These are phyloP conservation scores for Nadsonia fulvescens DNA, from an alignment of 805 yeast species.

Conservation along the genomic window DNA sequence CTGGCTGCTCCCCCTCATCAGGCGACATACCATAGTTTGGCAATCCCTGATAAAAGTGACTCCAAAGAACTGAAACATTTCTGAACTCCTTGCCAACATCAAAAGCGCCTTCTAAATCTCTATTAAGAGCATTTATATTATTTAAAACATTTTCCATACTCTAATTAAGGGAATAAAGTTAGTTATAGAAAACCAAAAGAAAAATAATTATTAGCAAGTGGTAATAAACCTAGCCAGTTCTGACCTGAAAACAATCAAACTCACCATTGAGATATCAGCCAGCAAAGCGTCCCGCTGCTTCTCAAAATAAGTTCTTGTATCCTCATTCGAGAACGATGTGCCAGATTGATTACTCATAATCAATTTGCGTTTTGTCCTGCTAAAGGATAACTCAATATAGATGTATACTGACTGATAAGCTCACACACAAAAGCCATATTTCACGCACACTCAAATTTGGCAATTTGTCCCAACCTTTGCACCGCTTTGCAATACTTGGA, in stretches of 20 bases:
- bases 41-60: slow-evolving; percentile 34
- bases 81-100: slow-evolving; percentile 67
- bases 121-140: slow-evolving; percentile 45
- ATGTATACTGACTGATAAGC: too few species aligned
- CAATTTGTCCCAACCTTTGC: too few species aligned
- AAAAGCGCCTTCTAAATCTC: slow-evolving; percentile 46
- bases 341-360: too few species aligned
- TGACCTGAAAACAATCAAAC: slow-evolving; percentile 4
- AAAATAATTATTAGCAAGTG: too few species aligned
- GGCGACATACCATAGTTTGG: too few species aligned
- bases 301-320: slow-evolving; percentile 27
- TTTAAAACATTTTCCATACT: slow-evolving; percentile 45
- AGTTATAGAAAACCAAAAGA: slow-evolving; percentile 11
- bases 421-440: too few species aligned
- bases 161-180: slow-evolving; percentile 5
- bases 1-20: too few species aligned
- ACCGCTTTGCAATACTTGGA: too few species aligned
- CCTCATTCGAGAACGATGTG: slow-evolving; percentile 6
- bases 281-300: slow-evolving; percentile 39
- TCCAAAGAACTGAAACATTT: slow-evolving; percentile 54
- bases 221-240: too few species aligned
- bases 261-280: slow-evolving; percentile 31
- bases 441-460: too few species aligned
- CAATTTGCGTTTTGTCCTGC: not conserved
- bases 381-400: slow-evolving; percentile 14